phyloP scores from a whole-genome alignment of 805 yeast species.

The Lipomyces spencermartinsiae region DNA sequence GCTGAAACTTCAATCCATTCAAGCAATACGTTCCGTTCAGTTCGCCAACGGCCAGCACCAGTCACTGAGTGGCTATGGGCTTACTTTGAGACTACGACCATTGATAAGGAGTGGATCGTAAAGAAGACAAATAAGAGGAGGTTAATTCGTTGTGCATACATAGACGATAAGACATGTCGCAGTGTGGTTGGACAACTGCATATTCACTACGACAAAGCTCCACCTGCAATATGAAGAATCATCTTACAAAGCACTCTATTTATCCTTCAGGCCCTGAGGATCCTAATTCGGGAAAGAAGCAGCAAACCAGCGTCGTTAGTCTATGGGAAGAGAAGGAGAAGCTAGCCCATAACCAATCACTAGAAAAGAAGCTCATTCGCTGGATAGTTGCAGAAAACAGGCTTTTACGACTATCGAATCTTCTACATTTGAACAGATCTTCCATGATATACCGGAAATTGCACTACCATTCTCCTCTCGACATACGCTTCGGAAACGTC shows the following conservation, averaged over 20 bases:
- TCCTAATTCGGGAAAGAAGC: neutral
- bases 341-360: neutral
- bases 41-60: slow-evolving; percentile 5
- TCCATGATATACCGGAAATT: neutral
- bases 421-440: neutral
- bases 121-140: slow-evolving; percentile 7
- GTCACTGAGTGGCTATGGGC: slow-evolving; percentile 9
- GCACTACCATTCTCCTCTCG: neutral
- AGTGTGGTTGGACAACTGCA: neutral
- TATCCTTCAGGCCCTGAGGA: neutral
- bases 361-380: slow-evolving; percentile 6
- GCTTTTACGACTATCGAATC: neutral
- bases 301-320: slow-evolving; percentile 7
- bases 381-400: neutral
- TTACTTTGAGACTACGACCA: slow-evolving; percentile 2
- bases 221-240: no score
- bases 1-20: neutral
- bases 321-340: slow-evolving; percentile 3
- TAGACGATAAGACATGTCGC: neutral
- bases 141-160: neutral
- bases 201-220: neutral
- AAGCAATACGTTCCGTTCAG: neutral
- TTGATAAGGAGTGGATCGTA: slow-evolving; percentile 7
- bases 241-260: neutral
- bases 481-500: neutral